Evolutionary conservation across 2,329 filamentous ascomycete species (phyloP).

Genomic region (Trichoderma gracile): DNA sequence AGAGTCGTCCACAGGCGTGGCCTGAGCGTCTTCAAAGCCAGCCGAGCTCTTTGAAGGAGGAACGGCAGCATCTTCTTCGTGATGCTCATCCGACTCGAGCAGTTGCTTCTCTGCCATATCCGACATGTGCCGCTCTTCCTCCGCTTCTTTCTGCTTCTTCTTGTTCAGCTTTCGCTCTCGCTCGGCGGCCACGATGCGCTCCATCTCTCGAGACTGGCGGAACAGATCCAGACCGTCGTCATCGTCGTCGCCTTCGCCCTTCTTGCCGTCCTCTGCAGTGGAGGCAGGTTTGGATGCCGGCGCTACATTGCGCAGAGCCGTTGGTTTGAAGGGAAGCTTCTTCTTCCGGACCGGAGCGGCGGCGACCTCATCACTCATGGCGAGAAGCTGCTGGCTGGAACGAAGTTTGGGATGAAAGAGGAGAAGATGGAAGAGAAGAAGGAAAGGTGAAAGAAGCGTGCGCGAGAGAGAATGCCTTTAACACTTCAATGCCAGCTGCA

Average conservation of each 20-base stretch:
- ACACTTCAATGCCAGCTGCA: background rate
- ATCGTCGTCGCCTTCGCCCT: slow-evolving; percentile 29
- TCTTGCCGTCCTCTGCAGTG: slow-evolving; percentile 3
- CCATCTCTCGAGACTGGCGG: slow-evolving; percentile 52
- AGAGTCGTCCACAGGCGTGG: slow-evolving; percentile 25
- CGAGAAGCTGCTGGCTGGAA: slow-evolving; percentile 25
- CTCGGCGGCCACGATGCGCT: slow-evolving; percentile 47
- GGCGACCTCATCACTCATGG: slow-evolving; percentile 37
- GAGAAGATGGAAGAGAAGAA: background rate
- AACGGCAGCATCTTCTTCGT: slow-evolving; percentile 28
- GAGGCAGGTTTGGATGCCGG: slow-evolving; percentile 31
- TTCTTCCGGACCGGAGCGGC: slow-evolving; percentile 37
- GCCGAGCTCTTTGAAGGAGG: slow-evolving; percentile 7
- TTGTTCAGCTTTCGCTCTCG: slow-evolving; percentile 37
- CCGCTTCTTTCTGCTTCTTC: slow-evolving; percentile 33
- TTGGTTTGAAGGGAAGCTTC: slow-evolving; percentile 54
- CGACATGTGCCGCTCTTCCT: slow-evolving; percentile 28
- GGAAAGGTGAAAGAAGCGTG: background rate
- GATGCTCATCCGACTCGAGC: slow-evolving; percentile 23
- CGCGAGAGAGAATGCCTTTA: background rate
- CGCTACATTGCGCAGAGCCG: slow-evolving; percentile 42
- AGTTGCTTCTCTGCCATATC: slow-evolving; percentile 30
- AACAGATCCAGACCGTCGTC: slow-evolving; percentile 50
- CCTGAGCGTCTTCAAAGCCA: background rate
- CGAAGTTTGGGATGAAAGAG: background rate